Evolutionary conservation across 768 basidiomycete genomes (phyloP).

Genomic region (Kockovaella imperatae): DNA sequence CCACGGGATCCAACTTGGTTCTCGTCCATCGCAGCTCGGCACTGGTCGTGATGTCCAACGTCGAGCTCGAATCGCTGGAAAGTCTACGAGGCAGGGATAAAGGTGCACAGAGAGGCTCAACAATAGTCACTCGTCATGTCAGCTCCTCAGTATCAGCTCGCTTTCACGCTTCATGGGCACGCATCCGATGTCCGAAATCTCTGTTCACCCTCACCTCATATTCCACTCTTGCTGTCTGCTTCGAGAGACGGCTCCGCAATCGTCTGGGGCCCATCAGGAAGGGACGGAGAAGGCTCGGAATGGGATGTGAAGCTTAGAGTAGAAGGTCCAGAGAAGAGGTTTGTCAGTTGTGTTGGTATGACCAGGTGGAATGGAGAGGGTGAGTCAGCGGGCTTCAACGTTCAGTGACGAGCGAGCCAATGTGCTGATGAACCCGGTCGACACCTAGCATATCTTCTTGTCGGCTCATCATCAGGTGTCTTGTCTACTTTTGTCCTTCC

Average conservation of each 20-base stretch:
- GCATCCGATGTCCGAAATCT: slow-evolving; percentile 74
- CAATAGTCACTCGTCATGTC: slow-evolving; percentile 10
- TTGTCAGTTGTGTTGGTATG: slow-evolving; percentile 72
- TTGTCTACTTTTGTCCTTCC: slow-evolving; percentile 61
- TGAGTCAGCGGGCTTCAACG: slow-evolving; percentile 5
- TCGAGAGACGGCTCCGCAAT: slow-evolving; percentile 89
- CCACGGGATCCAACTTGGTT: no score
- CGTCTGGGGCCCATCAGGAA: slow-evolving; percentile 56
- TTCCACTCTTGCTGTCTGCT: slow-evolving; percentile 65
- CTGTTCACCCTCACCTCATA: slow-evolving; percentile 62
- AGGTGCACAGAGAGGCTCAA: no score
- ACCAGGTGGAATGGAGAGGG: slow-evolving; percentile 54
- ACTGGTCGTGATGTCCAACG: no score
- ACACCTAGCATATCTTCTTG: slow-evolving; percentile 66
- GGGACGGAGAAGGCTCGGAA: slow-evolving; percentile 50
- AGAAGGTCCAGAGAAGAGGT: slow-evolving; percentile 52
- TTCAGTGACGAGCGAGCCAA: no score
- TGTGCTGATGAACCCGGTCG: slow-evolving; percentile 1
- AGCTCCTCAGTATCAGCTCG: slow-evolving; percentile 49
- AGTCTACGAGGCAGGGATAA: no score
- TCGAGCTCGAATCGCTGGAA: no score
- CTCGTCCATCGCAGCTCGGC: no score
- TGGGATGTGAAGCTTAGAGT: slow-evolving; percentile 47
- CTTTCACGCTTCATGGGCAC: slow-evolving; percentile 63
- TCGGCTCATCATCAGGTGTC: slow-evolving; percentile 81